Evolutionary conservation across 73 alveolate species (phyloP).

Genomic region (Diophrys sp.): DNA sequence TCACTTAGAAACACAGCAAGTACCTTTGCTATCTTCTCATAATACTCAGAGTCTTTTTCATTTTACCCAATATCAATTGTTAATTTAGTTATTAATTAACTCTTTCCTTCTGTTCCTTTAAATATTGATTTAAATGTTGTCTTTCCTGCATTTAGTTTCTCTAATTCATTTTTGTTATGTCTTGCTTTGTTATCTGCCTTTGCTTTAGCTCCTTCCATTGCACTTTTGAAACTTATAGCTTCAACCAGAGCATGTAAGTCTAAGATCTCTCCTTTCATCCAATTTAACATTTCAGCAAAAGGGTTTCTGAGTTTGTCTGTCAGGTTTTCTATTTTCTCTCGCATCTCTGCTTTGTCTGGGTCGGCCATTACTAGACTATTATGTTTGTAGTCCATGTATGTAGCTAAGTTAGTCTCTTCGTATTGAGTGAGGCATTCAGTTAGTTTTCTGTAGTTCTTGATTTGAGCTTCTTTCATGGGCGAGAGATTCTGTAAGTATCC

Average conservation of each 20-base stretch:
- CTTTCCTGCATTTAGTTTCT: constrained; percentile 49
- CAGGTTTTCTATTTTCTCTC: constrained; percentile 37
- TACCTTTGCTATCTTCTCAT: constrained; percentile 39
- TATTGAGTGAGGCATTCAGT: constrained; percentile 15
- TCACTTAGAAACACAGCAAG: constrained; percentile 50
- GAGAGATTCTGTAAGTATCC: constrained; percentile 7
- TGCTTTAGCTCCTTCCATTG: constrained; percentile 33
- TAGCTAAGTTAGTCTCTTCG: constrained; percentile 21
- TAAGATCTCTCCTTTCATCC: constrained; percentile 55
- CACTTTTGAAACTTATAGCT: constrained; percentile 42
- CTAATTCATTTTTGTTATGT: constrained; percentile 38
- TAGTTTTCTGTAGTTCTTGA: constrained; percentile 15
- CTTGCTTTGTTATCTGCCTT: constrained; percentile 20
- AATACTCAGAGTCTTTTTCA: constrained; percentile 53
- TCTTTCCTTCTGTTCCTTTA: constrained; percentile 42
- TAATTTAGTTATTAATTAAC: constrained; percentile 13
- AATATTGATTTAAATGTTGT: constrained; percentile 41
- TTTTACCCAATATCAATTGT: constrained; percentile 22
- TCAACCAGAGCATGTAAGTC: constrained; percentile 49
- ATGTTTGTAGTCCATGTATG: constrained; percentile 1
- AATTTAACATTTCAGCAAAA: constrained; percentile 21
- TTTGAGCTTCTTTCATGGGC: constrained; percentile 3
- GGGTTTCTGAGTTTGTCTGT: constrained; percentile 42
- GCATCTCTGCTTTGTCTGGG: constrained; percentile 19
- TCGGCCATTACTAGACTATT: constrained; percentile 26